phyloP scores from a whole-genome alignment of 108 stramenopile species.

The Stephanodiscus triporus region DNA sequence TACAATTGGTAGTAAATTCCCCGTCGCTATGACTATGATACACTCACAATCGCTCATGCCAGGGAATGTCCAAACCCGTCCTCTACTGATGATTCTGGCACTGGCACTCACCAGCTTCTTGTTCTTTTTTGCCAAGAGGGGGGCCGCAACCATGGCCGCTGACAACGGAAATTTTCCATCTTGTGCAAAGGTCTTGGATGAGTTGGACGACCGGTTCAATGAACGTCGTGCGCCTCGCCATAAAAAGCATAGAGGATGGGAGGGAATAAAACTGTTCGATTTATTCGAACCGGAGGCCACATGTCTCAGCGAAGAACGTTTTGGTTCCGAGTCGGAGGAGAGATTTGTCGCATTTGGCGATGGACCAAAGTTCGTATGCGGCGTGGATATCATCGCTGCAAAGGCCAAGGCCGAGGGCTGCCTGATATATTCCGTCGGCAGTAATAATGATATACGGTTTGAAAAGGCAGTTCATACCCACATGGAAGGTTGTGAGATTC shows the following conservation, averaged over 20 bases:
- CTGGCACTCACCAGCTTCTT: no score
- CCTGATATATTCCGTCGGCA: conserved; percentile 42
- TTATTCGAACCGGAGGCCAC: conserved; percentile 36
- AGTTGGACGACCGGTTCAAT: not conserved
- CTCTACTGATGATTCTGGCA: no score
- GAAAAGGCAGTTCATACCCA: conserved; percentile 24
- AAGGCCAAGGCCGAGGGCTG: conserved; percentile 23
- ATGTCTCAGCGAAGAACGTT: conserved; percentile 38
- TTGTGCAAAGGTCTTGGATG: not conserved
- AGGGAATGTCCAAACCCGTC: no score
- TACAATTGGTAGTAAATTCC: no score
- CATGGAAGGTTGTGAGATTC: conserved; percentile 43
- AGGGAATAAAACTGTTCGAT: conserved; percentile 4
- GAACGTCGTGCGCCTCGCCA: not conserved
- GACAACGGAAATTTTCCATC: no score
- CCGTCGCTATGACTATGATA: no score
- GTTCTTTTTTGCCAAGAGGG: no score
- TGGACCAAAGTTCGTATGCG: conserved; percentile 45
- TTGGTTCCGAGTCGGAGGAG: conserved; percentile 9
- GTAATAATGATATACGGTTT: conserved; percentile 36
- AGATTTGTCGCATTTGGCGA: conserved; percentile 37
- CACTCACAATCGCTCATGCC: no score
- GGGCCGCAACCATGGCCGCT: no score
- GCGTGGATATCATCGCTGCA: conserved; percentile 33
- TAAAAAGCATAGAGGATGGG: not conserved